Evolutionary conservation across 257 asterid species (phyloP).

Genomic region (Nicotiana obtusifolia): DNA sequence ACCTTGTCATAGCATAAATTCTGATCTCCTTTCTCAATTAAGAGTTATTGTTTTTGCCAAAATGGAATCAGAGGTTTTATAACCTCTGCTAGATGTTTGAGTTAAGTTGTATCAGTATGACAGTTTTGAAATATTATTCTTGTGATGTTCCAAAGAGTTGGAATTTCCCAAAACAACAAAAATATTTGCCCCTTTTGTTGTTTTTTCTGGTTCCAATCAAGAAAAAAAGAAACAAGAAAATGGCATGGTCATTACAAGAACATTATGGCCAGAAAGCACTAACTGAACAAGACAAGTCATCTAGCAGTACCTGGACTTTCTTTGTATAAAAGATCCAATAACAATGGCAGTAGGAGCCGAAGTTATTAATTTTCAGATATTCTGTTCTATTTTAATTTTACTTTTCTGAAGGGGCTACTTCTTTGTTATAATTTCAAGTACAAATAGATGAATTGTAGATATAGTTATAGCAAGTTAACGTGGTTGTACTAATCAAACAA

Average conservation of each 20-base stretch:
- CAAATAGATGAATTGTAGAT: no score
- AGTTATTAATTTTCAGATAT: no score
- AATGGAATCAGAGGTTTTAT: neutral
- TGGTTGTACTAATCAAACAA: no score
- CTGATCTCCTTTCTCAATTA: neutral
- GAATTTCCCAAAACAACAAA: neutral
- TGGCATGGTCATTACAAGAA: neutral
- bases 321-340: neutral
- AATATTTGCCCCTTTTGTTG: neutral
- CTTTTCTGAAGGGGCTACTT: no score
- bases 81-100: neutral
- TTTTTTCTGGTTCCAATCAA: neutral
- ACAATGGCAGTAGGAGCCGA: no score
- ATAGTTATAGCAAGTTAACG: no score
- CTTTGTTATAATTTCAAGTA: no score
- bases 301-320: neutral
- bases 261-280: neutral
- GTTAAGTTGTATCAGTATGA: neutral
- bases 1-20: neutral
- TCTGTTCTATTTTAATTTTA: no score
- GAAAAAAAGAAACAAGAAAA: neutral
- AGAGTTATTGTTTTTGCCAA: neutral
- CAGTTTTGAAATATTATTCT: neutral
- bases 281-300: neutral
- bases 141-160: neutral